Evolutionary conservation across 495 filamentous ascomycete genomes (phyloP).

Genomic region (Penicillium macrosclerotiorum): DNA sequence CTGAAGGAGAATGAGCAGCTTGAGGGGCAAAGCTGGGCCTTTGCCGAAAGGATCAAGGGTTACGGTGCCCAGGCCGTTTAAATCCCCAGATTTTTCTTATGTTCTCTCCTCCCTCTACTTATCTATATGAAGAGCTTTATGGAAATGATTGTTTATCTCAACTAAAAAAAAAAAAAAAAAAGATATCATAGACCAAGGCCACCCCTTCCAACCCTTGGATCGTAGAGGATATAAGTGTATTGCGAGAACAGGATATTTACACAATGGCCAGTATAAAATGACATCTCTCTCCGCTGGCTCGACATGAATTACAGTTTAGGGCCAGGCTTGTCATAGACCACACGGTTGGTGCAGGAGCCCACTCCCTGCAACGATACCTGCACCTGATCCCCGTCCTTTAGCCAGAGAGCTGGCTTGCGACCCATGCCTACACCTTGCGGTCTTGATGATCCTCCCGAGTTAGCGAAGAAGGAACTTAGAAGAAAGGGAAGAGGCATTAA

Average conservation of each 20-base stretch:
- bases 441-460: slow-evolving; percentile 26
- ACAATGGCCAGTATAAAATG: neutral
- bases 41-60: slow-evolving; percentile 81
- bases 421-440: slow-evolving; percentile 81
- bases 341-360: slow-evolving; percentile 67
- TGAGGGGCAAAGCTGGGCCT: slow-evolving; percentile 91
- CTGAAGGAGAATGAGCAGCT: slow-evolving; percentile 75
- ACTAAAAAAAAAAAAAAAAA: neutral
- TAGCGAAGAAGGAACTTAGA: neutral
- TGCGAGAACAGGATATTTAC: slow-evolving; percentile 5
- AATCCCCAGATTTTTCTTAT: slow-evolving; percentile 9
- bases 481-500: neutral
- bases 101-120: slow-evolving; percentile 1
- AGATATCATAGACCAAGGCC: neutral
- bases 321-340: slow-evolving; percentile 61
- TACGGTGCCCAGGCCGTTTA: slow-evolving; percentile 68
- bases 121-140: slow-evolving; percentile 10
- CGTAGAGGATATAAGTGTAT: neutral
- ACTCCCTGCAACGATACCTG: slow-evolving; percentile 72
- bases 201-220: too few species aligned
- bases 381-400: slow-evolving; percentile 77
- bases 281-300: neutral
- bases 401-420: slow-evolving; percentile 67
- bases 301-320: slow-evolving; percentile 54
- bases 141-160: neutral